Conservation (phyloP, 768 basidiomycete genomes). For the Trametes coccinea region DNA sequence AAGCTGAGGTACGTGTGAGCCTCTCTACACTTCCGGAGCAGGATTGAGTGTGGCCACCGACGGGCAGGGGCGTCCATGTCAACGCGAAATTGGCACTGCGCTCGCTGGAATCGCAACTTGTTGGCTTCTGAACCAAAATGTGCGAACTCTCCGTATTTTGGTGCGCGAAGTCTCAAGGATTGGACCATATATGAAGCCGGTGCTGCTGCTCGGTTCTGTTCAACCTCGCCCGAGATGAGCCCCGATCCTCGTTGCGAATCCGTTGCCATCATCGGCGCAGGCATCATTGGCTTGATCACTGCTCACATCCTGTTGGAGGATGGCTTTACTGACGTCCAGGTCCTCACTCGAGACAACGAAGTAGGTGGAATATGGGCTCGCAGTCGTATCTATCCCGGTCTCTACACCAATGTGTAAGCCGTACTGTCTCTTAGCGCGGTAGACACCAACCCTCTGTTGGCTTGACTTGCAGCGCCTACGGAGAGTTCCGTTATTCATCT, state of each 20-base stretch:
- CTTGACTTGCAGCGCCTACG: conserved; percentile 49
- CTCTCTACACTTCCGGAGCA: too few relatives aligned
- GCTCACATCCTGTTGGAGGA: conserved; percentile 56
- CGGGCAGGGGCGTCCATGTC: conserved; percentile 38
- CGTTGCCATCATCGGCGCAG: conserved; percentile 32
- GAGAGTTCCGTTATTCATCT: conserved; percentile 60
- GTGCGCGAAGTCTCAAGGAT: too few relatives aligned
- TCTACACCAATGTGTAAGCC: conserved; percentile 61
- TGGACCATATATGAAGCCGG: too few relatives aligned
- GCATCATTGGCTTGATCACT: conserved; percentile 59
- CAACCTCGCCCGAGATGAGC: neutral
- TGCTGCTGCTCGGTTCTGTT: too few relatives aligned
- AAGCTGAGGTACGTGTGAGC: too few relatives aligned
- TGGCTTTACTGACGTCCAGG: conserved; percentile 54
- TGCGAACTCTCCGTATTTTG: too few relatives aligned
- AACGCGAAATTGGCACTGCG: conserved; percentile 42
- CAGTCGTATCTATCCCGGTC: conserved; percentile 54
- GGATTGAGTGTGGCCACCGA: too few relatives aligned
- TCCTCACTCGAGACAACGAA: conserved; percentile 55
- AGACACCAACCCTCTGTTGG: neutral
- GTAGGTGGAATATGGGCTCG: conserved; percentile 62
- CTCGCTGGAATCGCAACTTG: conserved; percentile 48
- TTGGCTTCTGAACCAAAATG: conserved; percentile 64
- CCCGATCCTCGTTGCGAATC: neutral
- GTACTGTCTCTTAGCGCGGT: neutral